These are phyloP conservation scores for Pseudoturritis turrita DNA, from an alignment of 345 rosid genomes.

Conservation along the genomic window DNA sequence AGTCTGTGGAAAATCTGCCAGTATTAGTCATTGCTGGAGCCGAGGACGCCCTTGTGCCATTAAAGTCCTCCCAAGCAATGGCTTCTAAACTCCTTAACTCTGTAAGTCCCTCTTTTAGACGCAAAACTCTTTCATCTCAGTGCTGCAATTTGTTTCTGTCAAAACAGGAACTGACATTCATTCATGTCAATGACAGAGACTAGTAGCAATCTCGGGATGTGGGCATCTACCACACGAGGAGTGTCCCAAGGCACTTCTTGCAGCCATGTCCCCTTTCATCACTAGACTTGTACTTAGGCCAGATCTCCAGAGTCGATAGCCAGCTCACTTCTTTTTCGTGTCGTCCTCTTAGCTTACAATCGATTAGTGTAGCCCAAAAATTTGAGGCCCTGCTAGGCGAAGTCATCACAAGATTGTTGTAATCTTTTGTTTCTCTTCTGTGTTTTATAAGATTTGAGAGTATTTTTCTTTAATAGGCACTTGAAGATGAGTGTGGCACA, in stretches of 20 bases:
- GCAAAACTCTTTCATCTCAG: neutral
- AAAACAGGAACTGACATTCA: conserved; percentile 11
- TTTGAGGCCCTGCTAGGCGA: neutral
- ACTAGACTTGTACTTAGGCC: conserved; percentile 46
- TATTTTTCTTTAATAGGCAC: neutral
- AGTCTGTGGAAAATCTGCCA: conserved; percentile 60
- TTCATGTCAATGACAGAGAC: conserved; percentile 48
- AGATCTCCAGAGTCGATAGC: conserved; percentile 50
- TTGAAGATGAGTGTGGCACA: conserved; percentile 18
- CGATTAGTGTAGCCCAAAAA: neutral
- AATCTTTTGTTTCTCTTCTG: neutral
- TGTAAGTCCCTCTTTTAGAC: conserved; percentile 43
- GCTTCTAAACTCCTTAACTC: conserved; percentile 77
- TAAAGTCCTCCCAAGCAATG: conserved; percentile 69
- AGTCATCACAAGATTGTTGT: conserved; percentile 13
- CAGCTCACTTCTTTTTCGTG: neutral
- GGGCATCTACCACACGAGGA: conserved; percentile 94
- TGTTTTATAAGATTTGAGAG: neutral
- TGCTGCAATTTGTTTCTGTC: neutral
- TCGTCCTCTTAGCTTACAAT: conserved; percentile 14
- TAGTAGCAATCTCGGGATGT: conserved; percentile 80
- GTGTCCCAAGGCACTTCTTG: conserved; percentile 80
- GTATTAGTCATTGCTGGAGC: conserved; percentile 72
- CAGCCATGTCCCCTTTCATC: conserved; percentile 69
- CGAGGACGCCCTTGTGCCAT: conserved; percentile 71